These are phyloP conservation scores for Sedum album DNA, from an alignment of 164 flowering plant species.

Conservation along the genomic window DNA sequence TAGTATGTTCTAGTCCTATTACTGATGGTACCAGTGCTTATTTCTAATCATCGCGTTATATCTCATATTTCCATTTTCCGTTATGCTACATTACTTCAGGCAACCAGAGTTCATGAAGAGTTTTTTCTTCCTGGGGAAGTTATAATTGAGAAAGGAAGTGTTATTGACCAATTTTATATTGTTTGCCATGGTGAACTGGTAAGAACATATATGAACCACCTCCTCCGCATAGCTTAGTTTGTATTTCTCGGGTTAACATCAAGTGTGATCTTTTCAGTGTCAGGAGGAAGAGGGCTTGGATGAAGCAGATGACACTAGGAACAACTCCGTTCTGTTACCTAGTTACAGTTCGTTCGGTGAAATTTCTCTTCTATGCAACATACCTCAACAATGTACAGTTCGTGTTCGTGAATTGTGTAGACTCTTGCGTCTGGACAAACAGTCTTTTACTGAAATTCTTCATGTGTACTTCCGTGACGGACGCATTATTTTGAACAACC, in stretches of 20 bases:
- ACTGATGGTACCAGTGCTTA: background rate
- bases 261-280: conserved; percentile 30
- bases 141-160: conserved; percentile 36
- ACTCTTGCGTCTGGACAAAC: conserved; percentile 80
- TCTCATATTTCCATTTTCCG: background rate
- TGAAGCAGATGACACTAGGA: conserved; percentile 21
- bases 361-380: conserved; percentile 80
- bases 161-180: conserved; percentile 41
- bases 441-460: conserved; percentile 55
- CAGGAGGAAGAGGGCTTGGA: conserved; percentile 50
- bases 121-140: conserved; percentile 53
- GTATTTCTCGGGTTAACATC: background rate
- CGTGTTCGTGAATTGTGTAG: conserved; percentile 72
- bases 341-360: conserved; percentile 66
- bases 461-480: conserved; percentile 75
- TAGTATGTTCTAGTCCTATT: background rate
- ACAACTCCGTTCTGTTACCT: conserved; percentile 22
- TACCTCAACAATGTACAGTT: conserved; percentile 81
- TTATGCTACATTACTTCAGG: conserved; percentile 32
- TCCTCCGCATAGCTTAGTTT: background rate
- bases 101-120: conserved; percentile 37
- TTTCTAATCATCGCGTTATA: no score
- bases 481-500: conserved; percentile 54
- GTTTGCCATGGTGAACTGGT: conserved; percentile 47
- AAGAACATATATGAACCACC: conserved; percentile 5